Conservation (phyloP, 768 basidiomycete species). For the Fibroporia radiculosa region DNA sequence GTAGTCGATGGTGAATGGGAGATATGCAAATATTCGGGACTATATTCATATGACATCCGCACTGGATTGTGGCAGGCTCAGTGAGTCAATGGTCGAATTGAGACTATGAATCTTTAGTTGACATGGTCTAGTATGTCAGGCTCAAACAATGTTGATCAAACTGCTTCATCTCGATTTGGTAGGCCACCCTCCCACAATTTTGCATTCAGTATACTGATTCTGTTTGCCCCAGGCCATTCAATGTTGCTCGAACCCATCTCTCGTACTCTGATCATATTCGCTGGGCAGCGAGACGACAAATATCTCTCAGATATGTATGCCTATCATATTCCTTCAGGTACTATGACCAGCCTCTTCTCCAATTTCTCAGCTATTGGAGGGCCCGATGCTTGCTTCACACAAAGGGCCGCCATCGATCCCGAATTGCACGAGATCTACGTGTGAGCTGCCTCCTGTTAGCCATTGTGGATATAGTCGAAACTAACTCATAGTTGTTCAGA, state of each 20-base stretch:
- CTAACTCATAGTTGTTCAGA: conserved; percentile 24
- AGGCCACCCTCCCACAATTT: conserved; percentile 6
- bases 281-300: conserved; percentile 60
- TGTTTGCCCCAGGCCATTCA: conserved; percentile 51
- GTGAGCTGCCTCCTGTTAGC: conserved; percentile 29
- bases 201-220: background rate
- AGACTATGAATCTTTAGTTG: background rate
- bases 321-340: conserved; percentile 53
- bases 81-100: conserved; percentile 18
- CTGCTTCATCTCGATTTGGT: too few species aligned
- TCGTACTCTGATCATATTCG: conserved; percentile 62
- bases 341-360: conserved; percentile 51
- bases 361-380: conserved; percentile 58
- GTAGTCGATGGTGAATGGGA: conserved; percentile 61
- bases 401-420: conserved; percentile 64
- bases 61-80: conserved; percentile 63
- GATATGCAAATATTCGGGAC: conserved; percentile 52
- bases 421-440: conserved; percentile 62
- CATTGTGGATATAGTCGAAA: background rate
- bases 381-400: conserved; percentile 66
- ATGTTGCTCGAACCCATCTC: conserved; percentile 66
- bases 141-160: background rate
- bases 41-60: conserved; percentile 66
- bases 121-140: background rate
- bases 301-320: conserved; percentile 73